phyloP scores from a whole-genome alignment of 805 yeast genomes.

The Hanseniaspora valbyensis region DNA sequence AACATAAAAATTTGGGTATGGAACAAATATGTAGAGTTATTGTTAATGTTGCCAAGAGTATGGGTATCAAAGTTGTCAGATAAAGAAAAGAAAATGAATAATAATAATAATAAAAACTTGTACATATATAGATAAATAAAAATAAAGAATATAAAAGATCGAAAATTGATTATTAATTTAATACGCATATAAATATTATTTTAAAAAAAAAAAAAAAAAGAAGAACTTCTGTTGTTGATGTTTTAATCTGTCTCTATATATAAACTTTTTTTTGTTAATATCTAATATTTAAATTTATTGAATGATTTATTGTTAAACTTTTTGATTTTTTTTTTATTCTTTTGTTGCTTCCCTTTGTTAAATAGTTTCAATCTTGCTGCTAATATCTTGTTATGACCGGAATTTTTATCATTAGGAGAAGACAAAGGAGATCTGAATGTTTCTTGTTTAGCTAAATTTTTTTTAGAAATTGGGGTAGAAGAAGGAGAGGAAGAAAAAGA shows the following conservation, averaged over 20 bases:
- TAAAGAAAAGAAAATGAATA: no score
- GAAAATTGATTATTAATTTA: no score
- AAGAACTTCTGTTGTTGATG: neutral
- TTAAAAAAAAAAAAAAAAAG: neutral
- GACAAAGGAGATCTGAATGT: neutral
- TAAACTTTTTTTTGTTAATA: neutral
- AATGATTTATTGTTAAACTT: neutral
- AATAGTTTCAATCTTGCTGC: neutral
- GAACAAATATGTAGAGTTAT: constrained; percentile 72
- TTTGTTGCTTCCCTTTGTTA: neutral
- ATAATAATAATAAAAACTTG: neutral
- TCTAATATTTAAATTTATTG: neutral
- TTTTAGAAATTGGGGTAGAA: neutral
- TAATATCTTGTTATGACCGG: neutral
- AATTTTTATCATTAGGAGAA: constrained; percentile 14
- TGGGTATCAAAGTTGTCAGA: constrained; percentile 74
- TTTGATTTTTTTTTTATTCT: neutral
- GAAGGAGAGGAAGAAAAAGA: neutral
- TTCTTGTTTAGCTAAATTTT: neutral
- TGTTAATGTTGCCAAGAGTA: constrained; percentile 75
- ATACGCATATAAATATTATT: no score
- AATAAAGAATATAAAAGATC: no score
- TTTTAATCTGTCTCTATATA: neutral
- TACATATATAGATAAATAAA: no score
- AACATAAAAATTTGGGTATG: constrained; percentile 59